Evolutionary conservation across 805 yeast species (phyloP), one percentile per base, ranked within the genome.

Genomic region (Blastobotrys attinorum): DNA sequence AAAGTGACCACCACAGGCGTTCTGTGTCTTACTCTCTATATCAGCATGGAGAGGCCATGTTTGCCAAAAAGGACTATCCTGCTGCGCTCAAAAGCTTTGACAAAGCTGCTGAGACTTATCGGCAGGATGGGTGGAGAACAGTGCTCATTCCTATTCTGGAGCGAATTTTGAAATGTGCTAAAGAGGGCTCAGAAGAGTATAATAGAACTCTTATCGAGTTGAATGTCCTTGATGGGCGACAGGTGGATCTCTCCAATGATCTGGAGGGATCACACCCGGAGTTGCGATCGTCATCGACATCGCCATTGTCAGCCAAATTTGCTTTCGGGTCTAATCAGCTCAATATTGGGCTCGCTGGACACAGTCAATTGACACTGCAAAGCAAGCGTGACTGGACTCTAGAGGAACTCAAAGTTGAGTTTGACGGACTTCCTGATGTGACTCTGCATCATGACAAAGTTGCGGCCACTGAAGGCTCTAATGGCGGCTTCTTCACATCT

Each of bases 11-110:
- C n/a, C 8, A 13, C 22, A 10, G 39, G 25, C 58, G 78, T 47
- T 47, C 69, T 3, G 65, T 70, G 23, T 60, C 70, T 0, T 73
- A 64, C 51, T 57, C 74, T 11, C 66, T 69, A 51, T 75, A 69
- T 60, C 68, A 72, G 48, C 56, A 79, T 6, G 87, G 74, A 1
- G 78, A 77, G 38, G 72, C 67, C 43, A 65, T 68, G 48, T 67
- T 54, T 44, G 36, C 43, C 1, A 31, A 42, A 25, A 37, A 51
- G 5, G 61, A 70, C 36, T 72, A 53, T 50, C 67, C 66, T 7
- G 62, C 63, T 56, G 71, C 80, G 0, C 55, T 67, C 22, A 66
- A 67, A 43, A 61, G 66, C 44, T 73, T 59, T 49, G 65, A 70
- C 35, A 62, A 63, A 1, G 61, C 75, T 0, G 49, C 66, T 3